These are phyloP conservation scores for Naematelia encephala DNA, from an alignment of 768 basidiomycete species.

Conservation along the genomic window DNA sequence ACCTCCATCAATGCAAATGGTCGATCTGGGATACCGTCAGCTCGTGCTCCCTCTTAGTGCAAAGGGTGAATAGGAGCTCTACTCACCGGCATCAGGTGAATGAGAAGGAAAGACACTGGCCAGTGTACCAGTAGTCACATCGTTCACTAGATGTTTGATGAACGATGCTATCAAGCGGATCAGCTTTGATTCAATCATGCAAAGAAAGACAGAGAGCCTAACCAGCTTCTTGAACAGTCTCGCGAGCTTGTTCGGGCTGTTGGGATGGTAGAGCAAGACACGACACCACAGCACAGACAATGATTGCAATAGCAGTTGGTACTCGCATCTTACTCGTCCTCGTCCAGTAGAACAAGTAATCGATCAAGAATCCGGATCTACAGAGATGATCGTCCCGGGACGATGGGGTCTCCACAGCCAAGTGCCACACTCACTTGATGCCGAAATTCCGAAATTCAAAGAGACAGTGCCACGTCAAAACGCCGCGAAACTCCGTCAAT, in stretches of 20 bases:
- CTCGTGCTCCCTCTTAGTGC: neutral
- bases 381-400: too few species aligned
- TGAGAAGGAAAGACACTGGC: conserved; percentile 40
- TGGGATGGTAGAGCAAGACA: neutral
- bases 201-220: neutral
- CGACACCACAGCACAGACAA: neutral
- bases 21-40: conserved; percentile 21
- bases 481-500: conserved; percentile 37
- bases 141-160: conserved; percentile 28
- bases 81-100: conserved; percentile 29
- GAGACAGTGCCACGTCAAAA: conserved; percentile 11
- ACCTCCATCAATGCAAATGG: conserved; percentile 49
- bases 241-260: neutral
- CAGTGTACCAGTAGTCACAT: conserved; percentile 36
- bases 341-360: too few species aligned
- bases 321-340: neutral
- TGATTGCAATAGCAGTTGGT: neutral
- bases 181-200: neutral
- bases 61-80: neutral
- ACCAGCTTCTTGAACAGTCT: conserved; percentile 27
- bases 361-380: too few species aligned
- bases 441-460: neutral
- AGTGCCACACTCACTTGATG: too few species aligned
- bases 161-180: conserved; percentile 15
- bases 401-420: neutral